Base-by-base conservation (phyloP, 2,329 filamentous ascomycete species). In the Colletotrichum sp. region DNA sequence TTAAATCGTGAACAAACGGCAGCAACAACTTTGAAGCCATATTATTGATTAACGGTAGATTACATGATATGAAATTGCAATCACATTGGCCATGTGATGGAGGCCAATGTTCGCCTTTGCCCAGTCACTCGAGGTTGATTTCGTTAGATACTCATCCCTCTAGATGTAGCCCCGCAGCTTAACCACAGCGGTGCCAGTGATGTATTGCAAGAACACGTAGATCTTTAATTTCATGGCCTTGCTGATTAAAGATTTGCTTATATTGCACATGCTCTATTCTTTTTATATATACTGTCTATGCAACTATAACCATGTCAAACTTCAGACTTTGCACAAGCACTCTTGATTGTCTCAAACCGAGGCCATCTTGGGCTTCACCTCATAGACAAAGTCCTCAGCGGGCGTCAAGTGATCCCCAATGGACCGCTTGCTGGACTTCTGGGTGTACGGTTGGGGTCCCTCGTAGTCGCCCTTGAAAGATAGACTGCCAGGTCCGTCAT, bases 201-300 rank as follows among this genome's bases (percentile, higher is more conserved):
- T 43, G 8, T 10, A 18, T 43, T 43, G 16, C 5, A 43, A 43
- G 1, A 5, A 43, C 36, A 43, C 2, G 16, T 43, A 18, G 8
- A 18, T 43, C 6, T 3, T 43, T 43, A 6, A 8, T 43, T 18
- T 43, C 36, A 43, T 6, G 16, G 36, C 36, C 16, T 48, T 48
- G 18, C 16, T 48, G 2, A 48, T 12, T n/a, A n/a, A n/a, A 2
- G 0, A 6, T n/a, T n/a, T 2, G 2, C 5, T 48, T 48, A 1
- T 18, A 18, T 7, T 48, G 18, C 18, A 48, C 18, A n/a, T n/a
- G 18, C 38, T n/a, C 18, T 48, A 48, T 48, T 48, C 5, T 12
- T n/a, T n/a, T 4, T n/a, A 10, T 48, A 21, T 12, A 12, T 3
- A n/a, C 38, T 21, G 10, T 52, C 38, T 48, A n/a, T 48, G 18